Percentiles rank a stretch among this genome's conserved stretches.
Evolutionary conservation across 129 eudicot genomes (phyloP).

Genomic region (Sambucus nigra): DNA sequence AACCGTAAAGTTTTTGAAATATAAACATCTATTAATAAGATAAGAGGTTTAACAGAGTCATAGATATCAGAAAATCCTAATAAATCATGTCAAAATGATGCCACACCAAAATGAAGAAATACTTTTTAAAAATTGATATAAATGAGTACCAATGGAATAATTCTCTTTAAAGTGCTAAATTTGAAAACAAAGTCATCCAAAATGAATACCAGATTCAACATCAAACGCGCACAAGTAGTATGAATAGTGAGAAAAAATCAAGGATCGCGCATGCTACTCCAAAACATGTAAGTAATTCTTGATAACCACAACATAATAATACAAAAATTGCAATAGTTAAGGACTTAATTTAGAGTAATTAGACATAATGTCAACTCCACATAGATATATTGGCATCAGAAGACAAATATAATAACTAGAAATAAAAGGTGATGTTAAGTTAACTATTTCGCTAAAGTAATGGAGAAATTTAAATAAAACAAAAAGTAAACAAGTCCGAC

Average conservation of each 20-base stretch:
- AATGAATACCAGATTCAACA: conserved; percentile 89
- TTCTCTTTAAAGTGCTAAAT: conserved; percentile 91
- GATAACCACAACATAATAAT: conserved; percentile 60
- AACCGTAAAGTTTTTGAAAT: no score
- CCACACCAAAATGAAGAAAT: conserved; percentile 3
- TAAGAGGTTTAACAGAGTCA: neutral
- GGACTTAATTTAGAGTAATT: conserved; percentile 4
- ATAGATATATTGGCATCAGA: no score
- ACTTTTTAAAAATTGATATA: neutral
- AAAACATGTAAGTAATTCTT: conserved; percentile 86
- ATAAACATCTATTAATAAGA: no score
- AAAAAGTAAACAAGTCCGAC: no score
- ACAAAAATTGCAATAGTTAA: neutral
- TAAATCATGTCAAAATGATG: conserved; percentile 1
- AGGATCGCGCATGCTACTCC: conserved; percentile 98
- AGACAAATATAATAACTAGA: no score
- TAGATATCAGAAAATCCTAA: neutral
- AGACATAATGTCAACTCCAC: no score
- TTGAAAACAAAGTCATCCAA: conserved; percentile 98
- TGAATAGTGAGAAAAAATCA: conserved; percentile 92
- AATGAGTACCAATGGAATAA: conserved; percentile 76
- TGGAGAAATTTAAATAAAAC: no score
- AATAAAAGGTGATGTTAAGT: no score
- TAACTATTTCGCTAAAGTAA: no score
- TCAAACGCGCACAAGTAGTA: conserved; percentile 95